Conservation (phyloP, 345 rosid species). For the Sisymbrium irio region DNA sequence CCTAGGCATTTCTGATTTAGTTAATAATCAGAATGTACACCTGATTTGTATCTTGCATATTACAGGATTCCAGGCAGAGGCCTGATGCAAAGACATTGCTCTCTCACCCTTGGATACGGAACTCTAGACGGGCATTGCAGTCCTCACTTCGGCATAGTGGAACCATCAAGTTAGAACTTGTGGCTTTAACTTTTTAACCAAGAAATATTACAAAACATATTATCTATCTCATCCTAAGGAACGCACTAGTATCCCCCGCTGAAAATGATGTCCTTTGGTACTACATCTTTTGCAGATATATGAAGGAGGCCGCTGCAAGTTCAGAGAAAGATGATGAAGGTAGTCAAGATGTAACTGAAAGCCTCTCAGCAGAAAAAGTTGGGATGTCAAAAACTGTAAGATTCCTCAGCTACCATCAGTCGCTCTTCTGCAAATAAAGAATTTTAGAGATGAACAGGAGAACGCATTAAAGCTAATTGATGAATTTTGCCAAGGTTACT, state of each 20-base stretch:
- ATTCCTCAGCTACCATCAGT: slow-evolving; percentile 16
- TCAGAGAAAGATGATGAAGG: slow-evolving; percentile 56
- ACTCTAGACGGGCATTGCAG: slow-evolving; percentile 80
- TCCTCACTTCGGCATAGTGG: slow-evolving; percentile 86
- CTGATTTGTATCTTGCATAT: slow-evolving; percentile 22
- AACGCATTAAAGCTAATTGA: neutral
- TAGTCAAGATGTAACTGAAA: slow-evolving; percentile 46
- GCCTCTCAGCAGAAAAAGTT: slow-evolving; percentile 44
- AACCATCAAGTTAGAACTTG: slow-evolving; percentile 57
- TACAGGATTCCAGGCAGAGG: slow-evolving; percentile 95
- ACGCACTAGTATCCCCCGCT: slow-evolving; percentile 4
- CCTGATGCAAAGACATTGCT: slow-evolving; percentile 99
- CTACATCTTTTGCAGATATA: slow-evolving; percentile 48
- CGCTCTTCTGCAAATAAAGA: slow-evolving; percentile 6
- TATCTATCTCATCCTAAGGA: neutral
- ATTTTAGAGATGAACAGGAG: neutral
- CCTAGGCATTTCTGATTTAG: neutral
- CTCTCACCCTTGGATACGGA: slow-evolving; percentile 98
- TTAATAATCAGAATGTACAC: slow-evolving; percentile 1
- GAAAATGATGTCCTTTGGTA: slow-evolving; percentile 1
- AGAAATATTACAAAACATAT: neutral
- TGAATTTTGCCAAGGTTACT: slow-evolving; percentile 5
- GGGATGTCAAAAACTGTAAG: slow-evolving; percentile 57
- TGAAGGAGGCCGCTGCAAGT: slow-evolving; percentile 46
- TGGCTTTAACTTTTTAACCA: neutral